Base-by-base conservation (phyloP, 352 stramenopile species). In the Phytophthora macrochlamydospora region DNA sequence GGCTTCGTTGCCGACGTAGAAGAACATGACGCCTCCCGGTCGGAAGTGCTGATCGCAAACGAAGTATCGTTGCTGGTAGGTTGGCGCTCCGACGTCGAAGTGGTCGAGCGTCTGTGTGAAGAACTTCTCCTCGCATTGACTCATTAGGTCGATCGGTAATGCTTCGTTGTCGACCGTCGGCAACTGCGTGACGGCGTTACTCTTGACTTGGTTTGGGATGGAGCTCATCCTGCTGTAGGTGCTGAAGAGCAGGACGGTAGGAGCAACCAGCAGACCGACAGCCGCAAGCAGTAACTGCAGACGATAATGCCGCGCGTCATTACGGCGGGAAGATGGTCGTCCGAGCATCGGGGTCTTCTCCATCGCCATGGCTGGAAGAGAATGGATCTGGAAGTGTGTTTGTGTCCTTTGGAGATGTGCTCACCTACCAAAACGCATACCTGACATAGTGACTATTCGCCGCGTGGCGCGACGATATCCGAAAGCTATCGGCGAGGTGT, bases 1-100 rank as follows among this genome's bases (percentile, higher is more conserved):
- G 6, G 92, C 94, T 71, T 99, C 97, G 68, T 99, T 99, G 50
- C 97, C 97, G 1, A 91, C 90, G 70, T 98, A 98, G 71, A 98
- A 97, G 64, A 98, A 96, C 62, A 98, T 95, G 32, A 83, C 78
- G 14, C 87, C 83, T 46, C 89, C 72, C 31, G 79, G 75, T 52
- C 63, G 75, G 65, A 71, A 88, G 62, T 85, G 73, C 51, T 91
- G 78, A 63, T 91, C 70, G 65, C 90, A 97, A 35, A 97, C 79
- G 67, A 97, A 98, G 73, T 96, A 97, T 52, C 92, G 85, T 67
- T 97, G 80, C 65, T 89, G 62, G 72, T 91, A 97, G 9, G 71
- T 94, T 24, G 74, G 70, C 13, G 72, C 79, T 8, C 71, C 69
- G 35, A 78, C 68, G 50, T 83, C 70, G 62, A 93, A 94, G 72